A percentile compares a stretch with the other conserved stretches of the same genome.
Evolutionary conservation across 2,329 filamentous ascomycete genomes (phyloP).

Genomic region (Alternaria dauci): DNA sequence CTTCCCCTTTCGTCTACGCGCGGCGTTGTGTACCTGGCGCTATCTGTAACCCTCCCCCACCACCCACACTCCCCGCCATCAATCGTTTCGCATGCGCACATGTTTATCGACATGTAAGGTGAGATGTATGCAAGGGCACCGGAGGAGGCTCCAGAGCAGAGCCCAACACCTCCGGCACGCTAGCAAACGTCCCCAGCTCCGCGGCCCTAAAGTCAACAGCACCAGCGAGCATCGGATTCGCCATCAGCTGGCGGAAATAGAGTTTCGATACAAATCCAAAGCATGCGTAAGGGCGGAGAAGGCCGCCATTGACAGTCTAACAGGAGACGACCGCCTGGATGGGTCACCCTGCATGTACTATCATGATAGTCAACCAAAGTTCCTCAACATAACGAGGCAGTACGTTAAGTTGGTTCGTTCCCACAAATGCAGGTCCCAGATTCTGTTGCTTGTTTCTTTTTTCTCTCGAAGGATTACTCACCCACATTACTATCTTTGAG

Average conservation of each 20-base stretch:
- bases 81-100: slow-evolving; percentile 8
- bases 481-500: background rate
- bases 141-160: background rate
- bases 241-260: background rate
- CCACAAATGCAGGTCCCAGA: background rate
- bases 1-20: slow-evolving; percentile 18
- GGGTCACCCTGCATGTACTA: slow-evolving; percentile 2
- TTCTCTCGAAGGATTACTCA: background rate
- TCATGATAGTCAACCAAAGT: background rate
- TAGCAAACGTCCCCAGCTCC: slow-evolving; percentile 2
- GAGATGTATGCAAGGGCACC: background rate
- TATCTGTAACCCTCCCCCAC: slow-evolving; percentile 12
- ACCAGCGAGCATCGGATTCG: background rate
- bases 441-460: slow-evolving; percentile 6
- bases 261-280: slow-evolving; percentile 1
- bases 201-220: background rate
- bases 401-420: background rate
- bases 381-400: background rate
- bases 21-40: slow-evolving; percentile 13
- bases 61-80: background rate
- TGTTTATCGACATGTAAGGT: background rate
- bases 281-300: slow-evolving; percentile 1
- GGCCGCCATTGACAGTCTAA: background rate
- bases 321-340: background rate
- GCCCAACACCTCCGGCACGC: background rate